Base-by-base conservation (phyloP, 2,329 filamentous ascomycete species). In the Hypoxylon sp. region DNA sequence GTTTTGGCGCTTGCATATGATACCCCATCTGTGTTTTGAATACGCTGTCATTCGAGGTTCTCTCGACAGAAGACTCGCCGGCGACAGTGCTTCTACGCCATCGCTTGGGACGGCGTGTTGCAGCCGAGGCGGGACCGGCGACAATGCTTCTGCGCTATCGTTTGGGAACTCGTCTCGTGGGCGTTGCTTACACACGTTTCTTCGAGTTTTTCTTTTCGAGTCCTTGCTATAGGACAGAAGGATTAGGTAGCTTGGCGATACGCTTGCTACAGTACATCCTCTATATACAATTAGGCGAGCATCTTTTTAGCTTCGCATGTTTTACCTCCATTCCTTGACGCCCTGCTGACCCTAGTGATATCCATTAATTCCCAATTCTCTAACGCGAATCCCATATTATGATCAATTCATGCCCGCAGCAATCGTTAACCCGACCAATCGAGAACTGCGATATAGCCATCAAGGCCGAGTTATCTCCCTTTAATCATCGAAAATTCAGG, bases 121-220 rank as follows among this genome's bases (percentile, higher is more conserved):
- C 71, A 74, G 71, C 69, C 67, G 69, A 73, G 70, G 58, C 67
- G 68, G 60, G 65, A 67, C 69, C 62, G 63, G 64, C 67, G 75
- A 81, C 75, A 81, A 81, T 81, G 78, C 75, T 73, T 69, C 63
- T 75, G 72, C 78, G 78, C 78, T 81, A 81, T 80, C 72, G 71
- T 61, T 63, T 59, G 61, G 63, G 63, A 66, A 48, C 64, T 65
- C 65, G 62, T 55, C 67, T 70, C 67, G 65, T 70, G 68, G 68
- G 72, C 63, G 37, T 66, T 68, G 54, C 61, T 60, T 63, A 65
- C 62, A 64, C 63, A 64, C 57, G 63, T 52, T 65, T 64, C 54
- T 62, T 62, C 31, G 51, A 52, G 53, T 54, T 40, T 52, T 27
- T 25, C 21, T 5, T 16, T 40, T 43, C 27, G 38, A 46, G 32